These are phyloP conservation scores for Malania oleifera DNA, from an alignment of 164 flowering plant genomes.

Conservation along the genomic window DNA sequence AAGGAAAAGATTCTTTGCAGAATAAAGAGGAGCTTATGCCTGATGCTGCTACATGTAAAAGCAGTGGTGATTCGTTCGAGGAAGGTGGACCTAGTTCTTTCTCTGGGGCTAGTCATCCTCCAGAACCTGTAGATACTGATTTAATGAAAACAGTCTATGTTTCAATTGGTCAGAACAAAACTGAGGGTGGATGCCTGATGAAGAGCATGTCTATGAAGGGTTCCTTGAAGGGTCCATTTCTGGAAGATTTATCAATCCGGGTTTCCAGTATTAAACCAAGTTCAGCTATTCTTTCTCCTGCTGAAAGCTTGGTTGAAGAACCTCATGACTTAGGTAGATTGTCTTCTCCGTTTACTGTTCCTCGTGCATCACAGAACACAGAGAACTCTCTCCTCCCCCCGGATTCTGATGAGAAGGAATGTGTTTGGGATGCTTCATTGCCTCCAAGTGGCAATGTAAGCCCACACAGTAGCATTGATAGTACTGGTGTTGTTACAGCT, in stretches of 20 bases:
- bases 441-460: slow-evolving; percentile 94
- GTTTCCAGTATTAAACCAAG: slow-evolving; percentile 42
- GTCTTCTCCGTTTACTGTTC: slow-evolving; percentile 44
- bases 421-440: slow-evolving; percentile 94
- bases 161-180: slow-evolving; percentile 50
- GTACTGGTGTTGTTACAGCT: slow-evolving; percentile 68
- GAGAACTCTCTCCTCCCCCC: slow-evolving; percentile 40
- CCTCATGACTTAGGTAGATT: slow-evolving; percentile 36
- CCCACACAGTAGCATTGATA: slow-evolving; percentile 79
- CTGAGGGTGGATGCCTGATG: slow-evolving; percentile 52
- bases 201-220: slow-evolving; percentile 59
- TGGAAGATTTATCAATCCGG: slow-evolving; percentile 51
- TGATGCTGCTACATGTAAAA: slow-evolving; percentile 36
- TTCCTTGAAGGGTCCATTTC: slow-evolving; percentile 38
- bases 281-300: slow-evolving; percentile 38
- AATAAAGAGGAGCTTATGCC: slow-evolving; percentile 39
- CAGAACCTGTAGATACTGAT: slow-evolving; percentile 78
- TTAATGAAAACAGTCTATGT: slow-evolving; percentile 61
- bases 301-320: slow-evolving; percentile 62
- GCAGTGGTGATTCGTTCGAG: slow-evolving; percentile 46
- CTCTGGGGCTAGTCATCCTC: slow-evolving; percentile 82
- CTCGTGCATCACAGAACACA: slow-evolving; percentile 57
- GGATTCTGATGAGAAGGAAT: slow-evolving; percentile 74
- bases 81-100: slow-evolving; percentile 59
- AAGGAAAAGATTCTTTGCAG: slow-evolving; percentile 45